These are phyloP conservation scores for Apiospora arundinis DNA, from an alignment of 2,329 filamentous ascomycete genomes.

Conservation along the genomic window DNA sequence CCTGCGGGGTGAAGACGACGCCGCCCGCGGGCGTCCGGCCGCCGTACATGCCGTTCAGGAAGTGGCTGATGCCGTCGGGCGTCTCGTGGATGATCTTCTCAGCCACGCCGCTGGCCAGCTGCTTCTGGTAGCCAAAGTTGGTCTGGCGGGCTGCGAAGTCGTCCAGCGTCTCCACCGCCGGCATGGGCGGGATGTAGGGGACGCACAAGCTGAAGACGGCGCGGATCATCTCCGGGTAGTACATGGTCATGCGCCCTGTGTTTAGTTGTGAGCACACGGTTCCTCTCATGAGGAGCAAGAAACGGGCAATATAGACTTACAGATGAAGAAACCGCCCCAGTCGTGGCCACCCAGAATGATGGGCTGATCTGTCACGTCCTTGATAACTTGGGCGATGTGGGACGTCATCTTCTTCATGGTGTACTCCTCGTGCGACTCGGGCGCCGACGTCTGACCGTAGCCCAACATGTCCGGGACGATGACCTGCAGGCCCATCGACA, in stretches of 20 bases:
- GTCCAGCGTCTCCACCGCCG: constrained; percentile 41
- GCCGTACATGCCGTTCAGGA: constrained; percentile 76
- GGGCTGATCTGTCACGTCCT: constrained; percentile 53
- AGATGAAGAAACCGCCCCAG: constrained; percentile 74
- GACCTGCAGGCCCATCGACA: constrained; percentile 47
- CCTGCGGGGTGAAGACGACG: constrained; percentile 65
- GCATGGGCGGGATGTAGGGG: constrained; percentile 66
- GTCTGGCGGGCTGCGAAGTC: constrained; percentile 63
- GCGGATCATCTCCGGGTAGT: constrained; percentile 74
- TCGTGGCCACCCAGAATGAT: constrained; percentile 43
- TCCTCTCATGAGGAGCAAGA: neutral
- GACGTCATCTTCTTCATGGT: constrained; percentile 39
- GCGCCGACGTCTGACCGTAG: constrained; percentile 44
- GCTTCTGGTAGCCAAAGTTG: constrained; percentile 84
- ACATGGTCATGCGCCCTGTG: constrained; percentile 72
- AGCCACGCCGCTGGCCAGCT: constrained; percentile 73
- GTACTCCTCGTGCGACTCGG: constrained; percentile 37
- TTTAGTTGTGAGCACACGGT: neutral
- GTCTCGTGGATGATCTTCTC: constrained; percentile 63
- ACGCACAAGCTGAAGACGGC: constrained; percentile 84
- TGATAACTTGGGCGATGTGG: constrained; percentile 43
- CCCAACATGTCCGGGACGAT: constrained; percentile 50
- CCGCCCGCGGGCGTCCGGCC: constrained; percentile 64
- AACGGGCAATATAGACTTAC: constrained; percentile 57
- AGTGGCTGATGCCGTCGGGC: constrained; percentile 66